These are phyloP conservation scores for Diutina catenulata DNA, from an alignment of 1,139 yeast genomes.

Conservation along the genomic window DNA sequence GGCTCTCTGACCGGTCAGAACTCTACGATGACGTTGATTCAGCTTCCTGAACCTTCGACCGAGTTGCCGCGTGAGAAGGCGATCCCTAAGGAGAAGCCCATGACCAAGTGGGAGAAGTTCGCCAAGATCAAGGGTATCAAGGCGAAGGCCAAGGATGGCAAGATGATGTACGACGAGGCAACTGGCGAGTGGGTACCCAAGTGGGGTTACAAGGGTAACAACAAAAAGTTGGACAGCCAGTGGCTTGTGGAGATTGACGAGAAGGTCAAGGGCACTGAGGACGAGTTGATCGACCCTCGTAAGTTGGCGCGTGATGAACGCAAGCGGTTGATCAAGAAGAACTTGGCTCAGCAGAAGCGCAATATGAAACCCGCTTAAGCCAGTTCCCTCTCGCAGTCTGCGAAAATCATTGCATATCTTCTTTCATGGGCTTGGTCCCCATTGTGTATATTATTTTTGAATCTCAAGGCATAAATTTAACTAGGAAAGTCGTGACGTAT, in stretches of 20 bases:
- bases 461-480: not conserved
- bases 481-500: too few relatives aligned
- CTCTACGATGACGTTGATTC: constrained; percentile 71
- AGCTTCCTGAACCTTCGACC: constrained; percentile 76
- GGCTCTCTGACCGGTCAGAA: constrained; percentile 51
- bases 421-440: too few relatives aligned
- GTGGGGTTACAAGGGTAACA: constrained; percentile 96
- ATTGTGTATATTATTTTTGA: not conserved
- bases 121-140: constrained; percentile 93
- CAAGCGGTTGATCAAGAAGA: constrained; percentile 75
- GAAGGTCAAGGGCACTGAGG: constrained; percentile 47
- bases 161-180: constrained; percentile 82
- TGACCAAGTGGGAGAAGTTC: constrained; percentile 94
- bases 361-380: constrained; percentile 37
- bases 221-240: constrained; percentile 76
- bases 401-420: too few relatives aligned
- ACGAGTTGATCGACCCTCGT: constrained; percentile 82
- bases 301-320: constrained; percentile 70
- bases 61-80: constrained; percentile 91
- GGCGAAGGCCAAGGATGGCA: constrained; percentile 83
- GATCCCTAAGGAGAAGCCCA: constrained; percentile 82
- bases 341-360: constrained; percentile 76
- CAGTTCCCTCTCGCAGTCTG: too few relatives aligned
- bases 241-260: constrained; percentile 96
- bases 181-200: constrained; percentile 93